These are phyloP conservation scores for Clonostachys solani DNA, from an alignment of 2,329 filamentous ascomycete genomes.

Conservation along the genomic window DNA sequence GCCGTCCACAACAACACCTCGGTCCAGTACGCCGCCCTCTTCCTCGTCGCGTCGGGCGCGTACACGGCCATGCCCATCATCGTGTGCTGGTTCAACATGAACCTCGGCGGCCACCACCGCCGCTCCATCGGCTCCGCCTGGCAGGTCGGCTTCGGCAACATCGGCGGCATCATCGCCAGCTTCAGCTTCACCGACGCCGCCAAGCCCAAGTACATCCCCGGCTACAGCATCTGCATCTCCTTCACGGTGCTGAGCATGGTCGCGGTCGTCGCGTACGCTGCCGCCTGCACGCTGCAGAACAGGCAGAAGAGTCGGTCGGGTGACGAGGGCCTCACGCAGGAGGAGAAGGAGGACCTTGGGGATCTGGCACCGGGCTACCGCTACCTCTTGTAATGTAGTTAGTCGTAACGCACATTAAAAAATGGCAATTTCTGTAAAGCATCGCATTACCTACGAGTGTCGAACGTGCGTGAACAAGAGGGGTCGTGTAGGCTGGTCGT, in stretches of 20 bases:
- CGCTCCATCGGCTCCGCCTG: slow-evolving; percentile 68
- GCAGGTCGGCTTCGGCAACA: slow-evolving; percentile 76
- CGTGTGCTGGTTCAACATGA: slow-evolving; percentile 81
- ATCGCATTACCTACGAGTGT: too few relatives aligned
- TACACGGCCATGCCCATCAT: slow-evolving; percentile 90
- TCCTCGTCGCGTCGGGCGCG: slow-evolving; percentile 73
- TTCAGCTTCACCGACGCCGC: slow-evolving; percentile 66
- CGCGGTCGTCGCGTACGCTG: slow-evolving; percentile 55
- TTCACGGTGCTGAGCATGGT: slow-evolving; percentile 67
- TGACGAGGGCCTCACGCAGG: slow-evolving; percentile 50
- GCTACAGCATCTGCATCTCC: slow-evolving; percentile 72
- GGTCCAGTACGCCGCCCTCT: slow-evolving; percentile 75
- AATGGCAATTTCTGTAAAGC: too few relatives aligned
- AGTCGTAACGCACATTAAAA: too few relatives aligned
- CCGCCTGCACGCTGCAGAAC: slow-evolving; percentile 57
- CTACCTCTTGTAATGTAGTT: slow-evolving; percentile 42
- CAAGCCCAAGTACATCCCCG: slow-evolving; percentile 63
- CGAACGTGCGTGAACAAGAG: too few relatives aligned
- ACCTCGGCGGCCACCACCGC: slow-evolving; percentile 68
- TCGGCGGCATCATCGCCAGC: slow-evolving; percentile 74
- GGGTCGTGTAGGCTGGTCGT: too few relatives aligned
- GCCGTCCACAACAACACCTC: slow-evolving; percentile 61
- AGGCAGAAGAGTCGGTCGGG: slow-evolving; percentile 31
- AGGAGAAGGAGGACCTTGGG: slow-evolving; percentile 57
- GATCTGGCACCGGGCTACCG: slow-evolving; percentile 57